Percentiles rank a stretch among this genome's conserved stretches.
These are phyloP conservation scores for Scheffersomyces amazonensis DNA, from an alignment of 805 yeast species.

Conservation along the genomic window DNA sequence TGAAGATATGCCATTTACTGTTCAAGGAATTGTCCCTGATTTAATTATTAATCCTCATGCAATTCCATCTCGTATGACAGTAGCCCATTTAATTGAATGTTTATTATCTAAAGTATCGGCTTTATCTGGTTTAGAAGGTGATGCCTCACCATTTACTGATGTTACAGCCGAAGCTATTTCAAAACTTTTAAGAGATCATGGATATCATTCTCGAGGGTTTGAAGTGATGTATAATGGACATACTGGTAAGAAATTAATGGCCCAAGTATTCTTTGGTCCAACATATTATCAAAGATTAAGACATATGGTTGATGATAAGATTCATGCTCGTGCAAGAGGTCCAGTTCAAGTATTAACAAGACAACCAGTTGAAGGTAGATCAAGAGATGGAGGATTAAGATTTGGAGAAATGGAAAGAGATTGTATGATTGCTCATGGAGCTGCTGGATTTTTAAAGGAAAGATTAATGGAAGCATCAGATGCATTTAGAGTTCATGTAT, in stretches of 20 bases:
- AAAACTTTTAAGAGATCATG: slow-evolving; percentile 86
- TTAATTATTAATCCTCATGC: slow-evolving; percentile 98
- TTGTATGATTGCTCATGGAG: slow-evolving; percentile 99
- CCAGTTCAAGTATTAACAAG: slow-evolving; percentile 97
- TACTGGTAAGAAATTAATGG: slow-evolving; percentile 96
- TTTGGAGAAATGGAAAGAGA: slow-evolving; percentile 99
- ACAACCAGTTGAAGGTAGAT: slow-evolving; percentile 99
- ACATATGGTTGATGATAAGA: slow-evolving; percentile 99
- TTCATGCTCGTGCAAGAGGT: slow-evolving; percentile 98
- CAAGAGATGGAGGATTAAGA: slow-evolving; percentile 98
- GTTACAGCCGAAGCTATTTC: slow-evolving; percentile 98
- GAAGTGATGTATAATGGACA: slow-evolving; percentile 99
- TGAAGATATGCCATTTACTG: slow-evolving; percentile 98
- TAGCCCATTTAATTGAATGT: slow-evolving; percentile 98
- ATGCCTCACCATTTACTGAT: slow-evolving; percentile 98
- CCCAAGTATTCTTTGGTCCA: slow-evolving; percentile 99
- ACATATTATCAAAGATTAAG: slow-evolving; percentile 97
- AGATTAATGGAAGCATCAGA: slow-evolving; percentile 98
- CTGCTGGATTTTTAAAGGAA: slow-evolving; percentile 96
- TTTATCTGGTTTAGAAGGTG: slow-evolving; percentile 95
- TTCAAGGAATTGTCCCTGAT: slow-evolving; percentile 96
- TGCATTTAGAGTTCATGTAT: slow-evolving; percentile 96
- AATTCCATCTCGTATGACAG: slow-evolving; percentile 99
- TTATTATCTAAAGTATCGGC: slow-evolving; percentile 92
- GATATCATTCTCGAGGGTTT: slow-evolving; percentile 97